These are phyloP conservation scores for Penicillium sp. DNA, from an alignment of 2,329 filamentous ascomycete genomes.

Conservation along the genomic window DNA sequence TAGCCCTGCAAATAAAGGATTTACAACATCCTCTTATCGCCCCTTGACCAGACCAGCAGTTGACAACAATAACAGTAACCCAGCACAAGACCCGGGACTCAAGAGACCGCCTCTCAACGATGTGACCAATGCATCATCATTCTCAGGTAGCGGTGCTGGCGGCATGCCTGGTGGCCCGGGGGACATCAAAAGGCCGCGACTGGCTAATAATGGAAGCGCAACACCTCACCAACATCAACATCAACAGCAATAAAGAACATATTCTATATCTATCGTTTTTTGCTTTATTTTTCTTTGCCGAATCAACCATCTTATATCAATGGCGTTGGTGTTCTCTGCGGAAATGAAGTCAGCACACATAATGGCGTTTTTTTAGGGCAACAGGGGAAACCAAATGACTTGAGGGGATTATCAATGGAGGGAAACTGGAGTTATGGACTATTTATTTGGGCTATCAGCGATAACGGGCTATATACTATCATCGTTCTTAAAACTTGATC, in stretches of 20 bases:
- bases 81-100: conserved; percentile 24
- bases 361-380: not conserved
- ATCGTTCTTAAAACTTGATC: not conserved
- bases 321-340: not conserved
- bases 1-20: conserved; percentile 32
- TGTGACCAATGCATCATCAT: conserved; percentile 37
- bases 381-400: not conserved
- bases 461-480: not conserved
- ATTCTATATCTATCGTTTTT: not conserved
- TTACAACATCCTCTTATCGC: conserved; percentile 38
- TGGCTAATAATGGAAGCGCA: conserved; percentile 19
- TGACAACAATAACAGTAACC: conserved; percentile 22
- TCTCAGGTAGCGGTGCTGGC: conserved; percentile 24
- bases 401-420: not conserved
- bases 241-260: not conserved
- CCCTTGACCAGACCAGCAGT: conserved; percentile 42
- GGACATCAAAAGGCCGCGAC: conserved; percentile 29
- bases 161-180: conserved; percentile 17
- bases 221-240: conserved; percentile 2
- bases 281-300: not conserved
- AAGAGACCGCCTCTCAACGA: conserved; percentile 44
- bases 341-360: not conserved
- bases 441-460: not conserved
- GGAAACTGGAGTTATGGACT: not conserved
- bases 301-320: not conserved